Base-by-base conservation (phyloP, 768 basidiomycete genomes). In the Tylopilus sp. region DNA sequence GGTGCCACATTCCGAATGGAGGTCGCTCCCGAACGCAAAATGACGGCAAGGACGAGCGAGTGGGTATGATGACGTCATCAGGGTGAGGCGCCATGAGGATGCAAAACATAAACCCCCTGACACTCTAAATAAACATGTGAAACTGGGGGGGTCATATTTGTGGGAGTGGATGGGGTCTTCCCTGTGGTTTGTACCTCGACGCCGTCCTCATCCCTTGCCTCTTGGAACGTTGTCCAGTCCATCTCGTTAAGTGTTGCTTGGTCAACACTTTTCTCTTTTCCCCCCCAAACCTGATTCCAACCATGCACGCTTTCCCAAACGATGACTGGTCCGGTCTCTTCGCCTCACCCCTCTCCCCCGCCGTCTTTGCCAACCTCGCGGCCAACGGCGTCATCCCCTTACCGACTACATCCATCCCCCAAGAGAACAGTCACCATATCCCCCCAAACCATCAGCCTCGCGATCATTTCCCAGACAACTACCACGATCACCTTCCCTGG, bases 311-410 rank as follows among this genome's bases (percentile, higher is more conserved):
- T 9, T 21, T 66, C 44, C 42, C 60, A 6, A 58, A 51, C 48
- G 64, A 64, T n/a, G 75, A 76, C 30, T 88, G 86, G 86, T 69
- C 66, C 22, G 70, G 74, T 57, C 47, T 86, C 18, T 86, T 85
- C 65, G 72, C 85, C n/a, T 64, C 78, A 4, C 81, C 87, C 2
- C 71, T 87, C 44, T 76, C 83, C 53, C 81, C 83, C 6, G 64
- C 76, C 40, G 70, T 81, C 30, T 86, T 85, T 59, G 78, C 81
- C 36, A 76, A 79, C 31, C 76, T 88, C 39, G 76, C 80, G 12
- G 78, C 84, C 3, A 81, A 80, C 60, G 82, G 80, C 58, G 73
- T 81, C 41, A 68, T 88, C 74, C 73, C 57, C 63, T 58, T 61
- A 62, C 60, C 50, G 21, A n/a, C 66, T 47, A 52, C 20, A 11